phyloP scores from a whole-genome alignment of 345 rosid genomes.

The Sisymbrium altissimum region DNA sequence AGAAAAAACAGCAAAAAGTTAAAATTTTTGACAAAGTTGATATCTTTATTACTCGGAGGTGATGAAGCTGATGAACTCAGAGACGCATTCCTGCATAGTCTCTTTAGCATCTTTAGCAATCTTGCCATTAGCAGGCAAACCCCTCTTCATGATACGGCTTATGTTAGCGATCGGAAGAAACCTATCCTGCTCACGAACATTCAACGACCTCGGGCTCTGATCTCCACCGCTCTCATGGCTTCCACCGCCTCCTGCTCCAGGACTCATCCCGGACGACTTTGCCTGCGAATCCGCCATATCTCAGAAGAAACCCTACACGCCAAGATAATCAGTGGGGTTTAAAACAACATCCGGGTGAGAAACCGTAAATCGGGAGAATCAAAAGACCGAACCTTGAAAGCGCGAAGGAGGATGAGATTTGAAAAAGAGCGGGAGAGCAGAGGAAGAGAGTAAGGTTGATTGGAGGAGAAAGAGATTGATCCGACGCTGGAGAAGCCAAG shows the following conservation, averaged over 20 bases:
- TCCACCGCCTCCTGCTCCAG: conserved; percentile 71
- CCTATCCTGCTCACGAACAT: conserved; percentile 62
- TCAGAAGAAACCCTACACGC: no score
- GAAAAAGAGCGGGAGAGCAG: conserved; percentile 60
- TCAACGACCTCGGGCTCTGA: conserved; percentile 63
- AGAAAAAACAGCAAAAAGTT: no score
- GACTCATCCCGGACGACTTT: conserved; percentile 29
- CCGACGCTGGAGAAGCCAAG: conserved; percentile 95
- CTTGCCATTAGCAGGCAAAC: conserved; percentile 61
- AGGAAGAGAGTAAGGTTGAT: conserved; percentile 40
- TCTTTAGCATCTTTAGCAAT: conserved; percentile 74
- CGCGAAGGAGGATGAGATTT: conserved; percentile 6
- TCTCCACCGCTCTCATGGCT: conserved; percentile 87
- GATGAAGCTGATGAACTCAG: conserved; percentile 71
- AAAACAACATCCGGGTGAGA: background rate
- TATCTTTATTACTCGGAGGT: conserved; percentile 72
- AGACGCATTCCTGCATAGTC: conserved; percentile 71
- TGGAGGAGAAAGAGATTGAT: conserved; percentile 46
- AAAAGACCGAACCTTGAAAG: conserved; percentile 18
- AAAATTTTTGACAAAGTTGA: no score
- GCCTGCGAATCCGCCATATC: conserved; percentile 44
- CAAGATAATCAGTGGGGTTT: conserved; percentile 3
- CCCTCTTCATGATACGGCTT: conserved; percentile 71
- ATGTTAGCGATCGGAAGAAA: conserved; percentile 70
- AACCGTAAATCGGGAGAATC: background rate